Evolutionary conservation across 2,329 filamentous ascomycete genomes (phyloP).

Genomic region (Penicillium verrucosum): DNA sequence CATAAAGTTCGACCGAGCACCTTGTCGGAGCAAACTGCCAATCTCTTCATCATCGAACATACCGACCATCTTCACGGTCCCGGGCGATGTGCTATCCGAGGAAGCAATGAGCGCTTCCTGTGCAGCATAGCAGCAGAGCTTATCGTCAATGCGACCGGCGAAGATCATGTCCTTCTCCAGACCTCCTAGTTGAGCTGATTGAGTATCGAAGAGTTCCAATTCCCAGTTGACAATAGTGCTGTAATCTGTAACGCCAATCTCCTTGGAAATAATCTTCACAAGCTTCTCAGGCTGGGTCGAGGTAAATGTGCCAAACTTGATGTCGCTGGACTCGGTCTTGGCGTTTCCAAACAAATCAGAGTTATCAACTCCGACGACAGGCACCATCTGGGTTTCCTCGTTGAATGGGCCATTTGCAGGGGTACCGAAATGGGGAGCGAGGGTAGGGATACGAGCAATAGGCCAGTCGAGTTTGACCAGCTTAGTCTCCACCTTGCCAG

Average conservation of each 20-base stretch:
- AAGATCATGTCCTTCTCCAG: conserved; percentile 93
- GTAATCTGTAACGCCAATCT: conserved; percentile 72
- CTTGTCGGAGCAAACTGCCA: conserved; percentile 83
- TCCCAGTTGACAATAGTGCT: conserved; percentile 90
- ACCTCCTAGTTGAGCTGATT: conserved; percentile 79
- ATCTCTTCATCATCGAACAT: conserved; percentile 98
- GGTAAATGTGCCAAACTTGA: conserved; percentile 64
- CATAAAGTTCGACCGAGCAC: conserved; percentile 85
- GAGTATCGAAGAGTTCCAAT: conserved; percentile 87
- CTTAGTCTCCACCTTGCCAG: conserved; percentile 73
- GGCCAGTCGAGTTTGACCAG: conserved; percentile 93
- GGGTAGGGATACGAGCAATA: conserved; percentile 84
- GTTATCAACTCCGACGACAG: conserved; percentile 85
- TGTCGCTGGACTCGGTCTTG: conserved; percentile 34
- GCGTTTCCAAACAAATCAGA: conserved; percentile 50
- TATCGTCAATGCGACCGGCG: conserved; percentile 92
- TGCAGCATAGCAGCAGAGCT: conserved; percentile 92
- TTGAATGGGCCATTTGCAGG: conserved; percentile 67
- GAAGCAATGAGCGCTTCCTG: conserved; percentile 76
- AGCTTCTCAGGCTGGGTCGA: conserved; percentile 81
- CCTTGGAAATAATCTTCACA: conserved; percentile 74
- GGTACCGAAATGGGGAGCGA: conserved; percentile 90
- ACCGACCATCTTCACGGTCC: conserved; percentile 84
- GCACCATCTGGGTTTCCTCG: conserved; percentile 87
- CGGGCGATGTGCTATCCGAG: conserved; percentile 47